Conservation (phyloP, 2,329 filamentous ascomycete species). For the Apiospora phragmitis region DNA sequence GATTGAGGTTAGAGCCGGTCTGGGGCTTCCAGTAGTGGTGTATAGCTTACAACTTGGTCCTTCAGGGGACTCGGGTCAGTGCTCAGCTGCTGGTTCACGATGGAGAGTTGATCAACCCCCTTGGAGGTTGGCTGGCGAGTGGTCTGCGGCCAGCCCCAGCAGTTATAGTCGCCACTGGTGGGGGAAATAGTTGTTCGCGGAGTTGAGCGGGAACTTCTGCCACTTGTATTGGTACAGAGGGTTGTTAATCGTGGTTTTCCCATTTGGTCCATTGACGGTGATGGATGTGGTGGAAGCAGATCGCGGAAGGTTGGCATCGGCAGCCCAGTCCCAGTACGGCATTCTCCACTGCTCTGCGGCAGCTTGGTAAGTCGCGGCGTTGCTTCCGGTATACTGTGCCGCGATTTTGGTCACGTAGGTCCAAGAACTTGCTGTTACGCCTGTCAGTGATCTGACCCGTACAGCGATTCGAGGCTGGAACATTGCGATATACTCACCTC, state of each 20-base stretch:
- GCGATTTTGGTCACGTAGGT: conserved; percentile 47
- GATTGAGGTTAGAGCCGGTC: neutral
- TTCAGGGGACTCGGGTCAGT: conserved; percentile 32
- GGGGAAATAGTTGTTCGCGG: conserved; percentile 34
- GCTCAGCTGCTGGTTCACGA: conserved; percentile 38
- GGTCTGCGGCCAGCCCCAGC: conserved; percentile 36
- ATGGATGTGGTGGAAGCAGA: conserved; percentile 20
- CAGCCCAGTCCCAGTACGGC: conserved; percentile 27
- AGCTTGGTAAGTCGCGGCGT: conserved; percentile 38
- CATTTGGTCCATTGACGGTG: conserved; percentile 40
- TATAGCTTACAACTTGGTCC: conserved; percentile 40
- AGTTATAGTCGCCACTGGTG: conserved; percentile 32
- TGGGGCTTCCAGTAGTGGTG: neutral
- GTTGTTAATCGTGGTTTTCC: conserved; percentile 44
- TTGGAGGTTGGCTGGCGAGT: conserved; percentile 37
- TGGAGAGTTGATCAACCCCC: conserved; percentile 38
- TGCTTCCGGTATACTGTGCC: conserved; percentile 38
- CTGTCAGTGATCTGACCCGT: neutral
- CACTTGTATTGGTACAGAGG: conserved; percentile 55
- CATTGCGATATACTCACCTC: conserved; percentile 41
- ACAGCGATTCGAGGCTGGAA: neutral
- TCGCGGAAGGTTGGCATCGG: neutral
- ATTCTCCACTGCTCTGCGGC: conserved; percentile 48
- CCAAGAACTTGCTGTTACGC: conserved; percentile 49
- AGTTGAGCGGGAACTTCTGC: conserved; percentile 38